These are phyloP conservation scores for Zygosaccharomyces kombuchaensis DNA, from an alignment of 805 yeast species.

Conservation along the genomic window DNA sequence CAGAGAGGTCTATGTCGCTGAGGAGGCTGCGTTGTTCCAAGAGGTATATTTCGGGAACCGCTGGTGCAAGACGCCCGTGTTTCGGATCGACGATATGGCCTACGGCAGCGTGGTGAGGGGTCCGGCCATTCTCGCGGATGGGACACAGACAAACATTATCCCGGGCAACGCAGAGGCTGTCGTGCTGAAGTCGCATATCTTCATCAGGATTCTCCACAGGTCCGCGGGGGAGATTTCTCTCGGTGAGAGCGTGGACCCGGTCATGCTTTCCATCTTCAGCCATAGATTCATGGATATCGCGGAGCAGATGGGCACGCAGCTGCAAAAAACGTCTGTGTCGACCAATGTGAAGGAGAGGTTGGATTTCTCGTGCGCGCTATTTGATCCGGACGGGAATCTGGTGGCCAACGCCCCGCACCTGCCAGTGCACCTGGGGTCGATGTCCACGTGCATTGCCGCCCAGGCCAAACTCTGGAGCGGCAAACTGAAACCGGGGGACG, in stretches of 20 bases:
- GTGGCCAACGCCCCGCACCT: constrained; percentile 88
- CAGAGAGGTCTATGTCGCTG: constrained; percentile 21
- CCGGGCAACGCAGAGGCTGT: constrained; percentile 58
- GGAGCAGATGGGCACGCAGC: constrained; percentile 80
- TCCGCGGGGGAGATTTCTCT: constrained; percentile 9
- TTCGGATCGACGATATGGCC: constrained; percentile 47
- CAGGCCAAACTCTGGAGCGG: constrained; percentile 65
- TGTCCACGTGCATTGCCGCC: constrained; percentile 71
- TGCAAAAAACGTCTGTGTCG: constrained; percentile 74
- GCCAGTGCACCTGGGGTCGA: constrained; percentile 83
- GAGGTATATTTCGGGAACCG: constrained; percentile 54
- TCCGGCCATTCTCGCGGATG: constrained; percentile 75
- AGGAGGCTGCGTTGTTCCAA: constrained; percentile 37
- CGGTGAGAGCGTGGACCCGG: constrained; percentile 47
- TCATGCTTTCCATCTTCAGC: constrained; percentile 69
- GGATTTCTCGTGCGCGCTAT: constrained; percentile 81
- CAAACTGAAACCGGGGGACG: constrained; percentile 67
- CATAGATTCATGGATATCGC: constrained; percentile 89
- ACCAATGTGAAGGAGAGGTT: constrained; percentile 80
- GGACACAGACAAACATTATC: constrained; percentile 73
- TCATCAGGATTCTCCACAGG: constrained; percentile 35
- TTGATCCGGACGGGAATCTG: constrained; percentile 69
- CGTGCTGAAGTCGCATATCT: constrained; percentile 58
- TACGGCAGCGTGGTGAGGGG: constrained; percentile 56
- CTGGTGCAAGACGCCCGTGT: constrained; percentile 50